phyloP scores from a whole-genome alignment of 2,329 filamentous ascomycete species.

The Ophioceras dolichostomum region DNA sequence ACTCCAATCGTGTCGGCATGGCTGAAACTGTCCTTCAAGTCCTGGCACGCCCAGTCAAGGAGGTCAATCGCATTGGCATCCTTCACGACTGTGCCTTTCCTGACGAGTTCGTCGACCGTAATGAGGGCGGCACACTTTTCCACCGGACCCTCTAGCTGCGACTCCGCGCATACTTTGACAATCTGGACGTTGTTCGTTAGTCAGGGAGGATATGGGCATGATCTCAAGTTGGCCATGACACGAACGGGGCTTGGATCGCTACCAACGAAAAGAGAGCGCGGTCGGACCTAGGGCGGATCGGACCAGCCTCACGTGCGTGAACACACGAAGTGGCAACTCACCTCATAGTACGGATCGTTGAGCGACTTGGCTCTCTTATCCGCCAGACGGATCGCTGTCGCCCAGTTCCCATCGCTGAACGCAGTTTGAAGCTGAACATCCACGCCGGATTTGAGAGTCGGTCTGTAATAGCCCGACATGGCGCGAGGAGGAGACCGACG shows the following conservation, averaged over 20 bases:
- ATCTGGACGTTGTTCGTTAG: slow-evolving; percentile 16
- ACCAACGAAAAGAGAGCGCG: too few species aligned
- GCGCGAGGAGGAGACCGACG: too few species aligned
- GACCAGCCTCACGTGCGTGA: too few species aligned
- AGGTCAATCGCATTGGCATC: slow-evolving; percentile 40
- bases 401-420: slow-evolving; percentile 43
- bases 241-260: not conserved
- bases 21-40: slow-evolving; percentile 15
- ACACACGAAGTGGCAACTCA: too few species aligned
- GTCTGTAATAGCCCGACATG: slow-evolving; percentile 17
- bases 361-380: slow-evolving; percentile 34
- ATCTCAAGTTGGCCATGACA: not conserved
- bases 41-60: slow-evolving; percentile 39
- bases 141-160: slow-evolving; percentile 34
- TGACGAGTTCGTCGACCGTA: slow-evolving; percentile 31
- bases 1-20: slow-evolving; percentile 35
- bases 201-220: not conserved
- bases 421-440: slow-evolving; percentile 42
- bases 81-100: slow-evolving; percentile 30
- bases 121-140: slow-evolving; percentile 31
- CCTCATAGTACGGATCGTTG: slow-evolving; percentile 45
- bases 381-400: slow-evolving; percentile 35
- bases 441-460: slow-evolving; percentile 34
- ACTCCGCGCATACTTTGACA: slow-evolving; percentile 36
- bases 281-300: too few species aligned